phyloP scores from a whole-genome alignment of 306 rosid species.

The Myrica gale region DNA sequence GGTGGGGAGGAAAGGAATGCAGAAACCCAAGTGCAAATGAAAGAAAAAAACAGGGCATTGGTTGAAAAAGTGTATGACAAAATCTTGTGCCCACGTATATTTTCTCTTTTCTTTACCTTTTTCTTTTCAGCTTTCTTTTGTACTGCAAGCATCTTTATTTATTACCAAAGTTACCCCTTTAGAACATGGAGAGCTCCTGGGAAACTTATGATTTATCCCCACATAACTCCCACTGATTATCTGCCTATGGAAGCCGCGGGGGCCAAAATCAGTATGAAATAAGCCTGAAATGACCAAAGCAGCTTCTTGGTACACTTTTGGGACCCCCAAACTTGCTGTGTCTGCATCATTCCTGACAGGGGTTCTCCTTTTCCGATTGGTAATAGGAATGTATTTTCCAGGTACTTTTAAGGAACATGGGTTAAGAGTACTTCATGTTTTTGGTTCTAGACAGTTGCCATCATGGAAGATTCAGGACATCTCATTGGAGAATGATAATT shows the following conservation, averaged over 20 bases:
- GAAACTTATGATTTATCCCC: background rate
- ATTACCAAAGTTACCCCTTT: background rate
- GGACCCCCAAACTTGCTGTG: constrained; percentile 29
- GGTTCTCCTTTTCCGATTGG: constrained; percentile 6
- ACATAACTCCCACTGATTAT: background rate
- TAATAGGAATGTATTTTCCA: constrained; percentile 21
- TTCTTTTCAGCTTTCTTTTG: constrained; percentile 14
- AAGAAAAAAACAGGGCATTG: background rate
- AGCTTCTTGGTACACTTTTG: constrained; percentile 6
- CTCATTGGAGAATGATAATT: background rate
- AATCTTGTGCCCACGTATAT: background rate
- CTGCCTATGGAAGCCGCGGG: background rate
- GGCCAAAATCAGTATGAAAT: background rate
- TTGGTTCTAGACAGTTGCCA: constrained; percentile 16
- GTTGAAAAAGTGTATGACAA: background rate
- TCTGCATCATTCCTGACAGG: constrained; percentile 39
- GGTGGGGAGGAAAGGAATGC: background rate
- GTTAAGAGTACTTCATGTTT: constrained; percentile 15
- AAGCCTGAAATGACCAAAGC: background rate
- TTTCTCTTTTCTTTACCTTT: background rate
- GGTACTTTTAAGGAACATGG: background rate
- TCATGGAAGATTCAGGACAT: background rate
- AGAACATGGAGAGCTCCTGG: background rate
- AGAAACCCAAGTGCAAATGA: background rate
- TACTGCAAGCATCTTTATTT: background rate